Base-by-base conservation (phyloP, 2,329 filamentous ascomycete species). In the Sclerotinia borealis region DNA sequence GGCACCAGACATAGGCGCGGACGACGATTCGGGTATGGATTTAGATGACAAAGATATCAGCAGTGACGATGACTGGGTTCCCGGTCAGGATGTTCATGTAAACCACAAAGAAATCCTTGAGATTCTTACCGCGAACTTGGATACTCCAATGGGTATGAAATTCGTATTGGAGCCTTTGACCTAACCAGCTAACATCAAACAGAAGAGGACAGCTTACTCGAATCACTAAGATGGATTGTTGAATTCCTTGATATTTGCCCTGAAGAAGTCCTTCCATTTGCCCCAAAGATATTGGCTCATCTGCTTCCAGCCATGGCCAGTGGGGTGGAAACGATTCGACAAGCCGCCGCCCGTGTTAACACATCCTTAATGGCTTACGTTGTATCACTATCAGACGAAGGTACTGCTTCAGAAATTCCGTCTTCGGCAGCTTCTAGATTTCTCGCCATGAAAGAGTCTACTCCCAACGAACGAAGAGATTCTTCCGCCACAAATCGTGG, bases 191-290 rank as follows among this genome's bases (percentile, higher is more conserved):
- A 63, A 71, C 48, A 41, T 43, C 25, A 43, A 60, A 69, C 74
- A 88, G 93, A 97, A 74, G 92, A 98, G 74, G 91, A 96, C 72
- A 93, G 96, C 68, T 84, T 97, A 50, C 82, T 97, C 45, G 96
- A 96, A 60, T 92, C 93, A 3, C 80, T 99, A 34, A 86, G 92
- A 66, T 99, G 95, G 95, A 92, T 99, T 68, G 92, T 97, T 68
- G 90, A 90, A 65, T 97, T 99, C 74, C 89, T 99, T 69, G 93
- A 98, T 67, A 98, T 99, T 51, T 97, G 93, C 70, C 93, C 95
- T 0, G 95, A 97, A 74, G 95, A 99, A 72, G 96, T 99, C 4
- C 82, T 99, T 48, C 90, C 91, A 4, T 98, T 98, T 75, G 95
- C 96, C 0, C 96, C 96, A 27, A 91, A 92, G 69, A 88, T 99